Conservation (phyloP, 2,329 filamentous ascomycete genomes). For the Emergomyces pasteurianus region DNA sequence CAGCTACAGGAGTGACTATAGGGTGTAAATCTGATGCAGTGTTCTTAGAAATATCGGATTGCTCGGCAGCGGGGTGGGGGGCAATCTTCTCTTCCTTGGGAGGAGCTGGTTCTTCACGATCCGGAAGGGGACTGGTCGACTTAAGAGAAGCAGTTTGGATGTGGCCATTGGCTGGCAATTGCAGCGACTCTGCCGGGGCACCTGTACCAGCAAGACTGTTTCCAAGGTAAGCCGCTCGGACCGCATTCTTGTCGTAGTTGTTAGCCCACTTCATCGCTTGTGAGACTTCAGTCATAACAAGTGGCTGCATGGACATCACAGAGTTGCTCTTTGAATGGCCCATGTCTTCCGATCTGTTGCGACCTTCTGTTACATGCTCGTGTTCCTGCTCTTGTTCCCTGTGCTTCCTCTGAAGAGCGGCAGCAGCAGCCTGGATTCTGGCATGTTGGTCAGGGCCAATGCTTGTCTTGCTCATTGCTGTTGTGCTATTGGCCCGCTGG, state of each 20-base stretch:
- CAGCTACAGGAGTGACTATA: slow-evolving; percentile 8
- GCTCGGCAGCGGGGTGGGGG: slow-evolving; percentile 14
- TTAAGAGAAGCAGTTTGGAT: slow-evolving; percentile 14
- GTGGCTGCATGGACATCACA: slow-evolving; percentile 74
- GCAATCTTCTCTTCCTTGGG: slow-evolving; percentile 21
- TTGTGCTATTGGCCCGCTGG: slow-evolving; percentile 37
- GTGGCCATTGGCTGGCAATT: slow-evolving; percentile 23
- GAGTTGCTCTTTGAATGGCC: slow-evolving; percentile 67
- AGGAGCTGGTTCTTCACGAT: slow-evolving; percentile 20
- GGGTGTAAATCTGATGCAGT: slow-evolving; percentile 11
- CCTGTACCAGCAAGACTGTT: slow-evolving; percentile 63
- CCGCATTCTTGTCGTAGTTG: slow-evolving; percentile 82
- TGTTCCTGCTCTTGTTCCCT: slow-evolving; percentile 44
- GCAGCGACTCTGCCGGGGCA: slow-evolving; percentile 35
- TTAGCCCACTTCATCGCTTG: slow-evolving; percentile 95
- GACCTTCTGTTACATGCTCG: slow-evolving; percentile 34
- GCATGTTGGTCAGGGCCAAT: slow-evolving; percentile 87
- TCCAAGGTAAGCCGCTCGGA: slow-evolving; percentile 74
- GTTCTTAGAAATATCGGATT: neutral
- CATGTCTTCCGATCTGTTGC: slow-evolving; percentile 45
- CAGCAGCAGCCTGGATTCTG: slow-evolving; percentile 81
- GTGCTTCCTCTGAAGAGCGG: slow-evolving; percentile 63
- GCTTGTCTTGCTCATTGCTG: slow-evolving; percentile 61
- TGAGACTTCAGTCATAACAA: slow-evolving; percentile 74
- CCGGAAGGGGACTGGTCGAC: slow-evolving; percentile 14